A percentile compares a stretch with the other conserved stretches of the same genome.
phyloP scores from a whole-genome alignment of 139 green algal genomes.

The Chlorella sp. region DNA sequence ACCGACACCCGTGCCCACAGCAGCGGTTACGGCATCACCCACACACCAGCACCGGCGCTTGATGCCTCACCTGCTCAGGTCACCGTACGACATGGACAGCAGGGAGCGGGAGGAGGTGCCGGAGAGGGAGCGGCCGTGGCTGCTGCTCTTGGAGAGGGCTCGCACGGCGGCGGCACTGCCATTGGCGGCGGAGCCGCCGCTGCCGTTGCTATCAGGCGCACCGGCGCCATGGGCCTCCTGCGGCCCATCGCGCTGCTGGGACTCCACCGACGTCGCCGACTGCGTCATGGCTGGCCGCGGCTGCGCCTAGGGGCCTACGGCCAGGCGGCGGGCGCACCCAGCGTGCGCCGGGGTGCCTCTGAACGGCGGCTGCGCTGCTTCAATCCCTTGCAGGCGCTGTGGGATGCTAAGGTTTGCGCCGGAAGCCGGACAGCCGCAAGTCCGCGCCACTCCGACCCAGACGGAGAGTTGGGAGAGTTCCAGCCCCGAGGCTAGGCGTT shows the following conservation, averaged over 20 bases:
- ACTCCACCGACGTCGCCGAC: not conserved
- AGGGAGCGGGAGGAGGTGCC: slow-evolving; percentile 2
- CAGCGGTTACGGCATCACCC: too few species aligned
- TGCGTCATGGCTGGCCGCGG: not conserved
- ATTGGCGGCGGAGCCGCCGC: not conserved
- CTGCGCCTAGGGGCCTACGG: too few species aligned
- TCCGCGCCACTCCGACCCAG: too few species aligned
- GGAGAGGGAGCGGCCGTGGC: not conserved
- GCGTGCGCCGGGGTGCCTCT: too few species aligned
- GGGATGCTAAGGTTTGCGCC: too few species aligned
- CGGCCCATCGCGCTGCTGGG: not conserved
- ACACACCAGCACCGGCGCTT: too few species aligned
- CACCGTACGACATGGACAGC: slow-evolving; percentile 33
- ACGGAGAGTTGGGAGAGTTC: not conserved
- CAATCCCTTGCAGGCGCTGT: too few species aligned
- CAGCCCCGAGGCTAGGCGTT: not conserved
- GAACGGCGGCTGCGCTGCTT: too few species aligned
- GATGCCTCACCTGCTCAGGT: slow-evolving; percentile 32
- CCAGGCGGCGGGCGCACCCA: too few species aligned
- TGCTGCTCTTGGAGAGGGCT: not conserved
- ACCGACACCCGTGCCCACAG: not conserved
- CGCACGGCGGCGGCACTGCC: not conserved
- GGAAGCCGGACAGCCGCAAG: too few species aligned
- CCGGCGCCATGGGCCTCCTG: not conserved
- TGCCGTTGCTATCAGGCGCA: not conserved